Evolutionary conservation across 139 green algal genomes (phyloP), one percentile per base, ranked within the genome.

Genomic region (Asterochloris erici): DNA sequence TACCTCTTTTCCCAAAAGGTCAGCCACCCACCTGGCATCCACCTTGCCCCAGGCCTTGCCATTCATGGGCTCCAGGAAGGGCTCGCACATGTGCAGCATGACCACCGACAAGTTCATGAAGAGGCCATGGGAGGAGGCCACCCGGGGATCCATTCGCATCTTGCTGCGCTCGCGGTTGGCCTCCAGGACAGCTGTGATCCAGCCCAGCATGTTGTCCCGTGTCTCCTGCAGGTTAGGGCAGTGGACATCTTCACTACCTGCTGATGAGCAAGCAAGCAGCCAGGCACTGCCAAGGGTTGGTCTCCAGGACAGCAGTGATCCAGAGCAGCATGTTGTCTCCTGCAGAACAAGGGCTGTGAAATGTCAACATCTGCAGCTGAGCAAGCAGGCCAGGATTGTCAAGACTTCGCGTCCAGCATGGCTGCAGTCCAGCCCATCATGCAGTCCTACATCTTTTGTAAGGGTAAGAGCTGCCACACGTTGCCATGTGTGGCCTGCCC

Each of bases 251-350:
- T 23, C 66, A 27, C 66, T 23, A 9, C 66, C 66, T 73, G 66
- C 6, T 2, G 4, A 54, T 54, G 66, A 24, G 66, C 66, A 73
- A 2, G 38, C 6, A 6, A n/a, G n/a, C n/a, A n/a, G n/a, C n/a
- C 38, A 54, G 38, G 38, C 6, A 6, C 4, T 54, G 38, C 4
- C 6, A 54, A 54, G 38, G 38, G 38, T 54, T 71, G 24, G 90
- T 85, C 74, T 97, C 93, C 60, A 97, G 16, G 85, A 99, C 98
- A 16, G 96, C 96, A 27, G 90, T 90, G 79, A 91, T 97, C 79
- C 98, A 84, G 81, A 83, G 82, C 54, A 98, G 87, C 85, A 96
- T 79, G 63, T 96, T 91, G 63, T 86, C 87, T 9, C 87, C 98
- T 83, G 89, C 97, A 98, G 47, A 94, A 66, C 95, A 93, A 82